Evolutionary conservation across 257 asterid genomes (phyloP).

Genomic region (Scutellaria minor): DNA sequence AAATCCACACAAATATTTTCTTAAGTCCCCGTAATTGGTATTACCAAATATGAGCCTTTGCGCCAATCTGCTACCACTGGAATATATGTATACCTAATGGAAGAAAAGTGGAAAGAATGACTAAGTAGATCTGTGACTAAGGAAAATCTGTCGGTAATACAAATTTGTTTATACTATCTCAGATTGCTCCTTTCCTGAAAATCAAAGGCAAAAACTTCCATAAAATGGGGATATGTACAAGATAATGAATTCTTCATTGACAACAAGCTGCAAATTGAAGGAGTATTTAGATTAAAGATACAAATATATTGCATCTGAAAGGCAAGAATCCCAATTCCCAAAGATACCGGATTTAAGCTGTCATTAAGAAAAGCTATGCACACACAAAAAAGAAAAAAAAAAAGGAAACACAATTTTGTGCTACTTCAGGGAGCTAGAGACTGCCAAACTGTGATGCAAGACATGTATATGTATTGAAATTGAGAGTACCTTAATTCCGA

Average conservation of each 20-base stretch:
- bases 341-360: too few relatives aligned
- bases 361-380: neutral
- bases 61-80: slow-evolving; percentile 98
- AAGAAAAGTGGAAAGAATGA: slow-evolving; percentile 23
- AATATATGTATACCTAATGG: slow-evolving; percentile 84
- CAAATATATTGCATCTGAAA: too few relatives aligned
- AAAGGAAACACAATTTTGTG: neutral
- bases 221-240: too few relatives aligned
- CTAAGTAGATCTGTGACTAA: too few relatives aligned
- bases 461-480: neutral
- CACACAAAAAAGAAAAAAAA: too few relatives aligned
- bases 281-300: too few relatives aligned
- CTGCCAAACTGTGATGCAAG: neutral
- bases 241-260: too few relatives aligned
- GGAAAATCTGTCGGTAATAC: too few relatives aligned
- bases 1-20: slow-evolving; percentile 78
- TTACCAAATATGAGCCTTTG: slow-evolving; percentile 92
- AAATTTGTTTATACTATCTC: too few relatives aligned
- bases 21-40: slow-evolving; percentile 78
- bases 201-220: neutral
- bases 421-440: neutral
- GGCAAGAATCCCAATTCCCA: too few relatives aligned
- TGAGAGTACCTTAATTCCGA: slow-evolving; percentile 33
- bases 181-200: too few relatives aligned
- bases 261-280: too few relatives aligned